A percentile compares a stretch with the other conserved stretches of the same genome.
phyloP scores from a whole-genome alignment of 2,329 filamentous ascomycete genomes.

The Xylaria sp. region DNA sequence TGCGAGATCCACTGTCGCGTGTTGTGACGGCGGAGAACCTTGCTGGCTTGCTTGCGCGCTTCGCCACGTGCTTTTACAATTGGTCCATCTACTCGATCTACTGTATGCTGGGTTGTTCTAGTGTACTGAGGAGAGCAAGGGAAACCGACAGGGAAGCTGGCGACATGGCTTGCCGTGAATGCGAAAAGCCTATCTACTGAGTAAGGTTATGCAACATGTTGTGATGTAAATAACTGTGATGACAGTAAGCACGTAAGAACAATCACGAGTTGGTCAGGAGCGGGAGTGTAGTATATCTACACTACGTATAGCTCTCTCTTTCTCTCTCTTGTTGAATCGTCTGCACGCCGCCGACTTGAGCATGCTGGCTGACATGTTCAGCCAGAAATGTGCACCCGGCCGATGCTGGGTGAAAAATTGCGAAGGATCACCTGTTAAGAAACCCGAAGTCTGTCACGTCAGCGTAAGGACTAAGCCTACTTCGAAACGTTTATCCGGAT shows the following conservation, averaged over 20 bases:
- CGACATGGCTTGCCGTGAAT: neutral
- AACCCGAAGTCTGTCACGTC: slow-evolving; percentile 29
- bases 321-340: slow-evolving; percentile 10
- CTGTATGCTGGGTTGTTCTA: neutral
- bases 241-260: neutral
- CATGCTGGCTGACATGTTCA: slow-evolving; percentile 21
- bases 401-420: slow-evolving; percentile 17
- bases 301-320: neutral
- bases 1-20: slow-evolving; percentile 34
- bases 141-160: neutral
- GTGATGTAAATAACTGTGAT: neutral
- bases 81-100: slow-evolving; percentile 24
- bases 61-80: slow-evolving; percentile 36
- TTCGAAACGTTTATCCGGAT: slow-evolving; percentile 20
- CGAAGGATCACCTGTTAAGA: slow-evolving; percentile 31
- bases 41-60: slow-evolving; percentile 21
- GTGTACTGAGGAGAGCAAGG: neutral
- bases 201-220: neutral
- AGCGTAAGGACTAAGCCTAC: slow-evolving; percentile 29
- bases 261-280: neutral
- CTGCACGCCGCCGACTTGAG: slow-evolving; percentile 23
- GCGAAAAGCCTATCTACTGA: neutral
- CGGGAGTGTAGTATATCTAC: neutral
- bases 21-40: slow-evolving; percentile 27
- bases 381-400: slow-evolving; percentile 19